Percentiles rank a stretch among this genome's conserved stretches.
These are phyloP conservation scores for Piloderma croceum DNA, from an alignment of 768 basidiomycete genomes.

Conservation along the genomic window DNA sequence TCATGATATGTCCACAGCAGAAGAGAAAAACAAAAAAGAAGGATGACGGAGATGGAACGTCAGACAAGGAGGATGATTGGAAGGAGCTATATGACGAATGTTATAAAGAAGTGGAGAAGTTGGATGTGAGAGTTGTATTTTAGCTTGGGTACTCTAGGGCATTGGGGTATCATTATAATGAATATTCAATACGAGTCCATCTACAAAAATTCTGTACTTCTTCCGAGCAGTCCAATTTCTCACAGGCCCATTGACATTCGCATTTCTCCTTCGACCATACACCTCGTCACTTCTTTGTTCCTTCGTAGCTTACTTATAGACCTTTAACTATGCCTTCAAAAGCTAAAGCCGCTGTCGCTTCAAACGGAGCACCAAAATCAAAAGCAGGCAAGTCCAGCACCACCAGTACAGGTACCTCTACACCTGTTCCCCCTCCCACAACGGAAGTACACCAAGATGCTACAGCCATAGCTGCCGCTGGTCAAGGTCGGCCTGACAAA, in stretches of 20 bases:
- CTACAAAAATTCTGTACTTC: no score
- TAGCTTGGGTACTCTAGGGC: conserved; percentile 26
- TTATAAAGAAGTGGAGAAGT: conserved; percentile 74
- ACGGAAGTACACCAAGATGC: conserved; percentile 39
- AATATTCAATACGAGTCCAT: no score
- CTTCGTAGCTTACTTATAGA: conserved; percentile 17
- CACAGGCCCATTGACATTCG: no score
- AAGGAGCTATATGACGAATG: conserved; percentile 83
- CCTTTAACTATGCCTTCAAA: conserved; percentile 39
- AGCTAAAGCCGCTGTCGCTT: conserved; percentile 43
- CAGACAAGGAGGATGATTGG: conserved; percentile 78
- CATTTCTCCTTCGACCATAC: no score
- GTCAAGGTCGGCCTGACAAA: conserved; percentile 76
- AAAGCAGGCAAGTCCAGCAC: conserved; percentile 37
- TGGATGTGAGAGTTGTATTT: conserved; percentile 67
- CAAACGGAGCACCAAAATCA: conserved; percentile 30
- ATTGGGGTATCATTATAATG: no score
- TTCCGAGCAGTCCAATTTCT: no score
- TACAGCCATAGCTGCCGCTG: conserved; percentile 31
- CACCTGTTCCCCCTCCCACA: conserved; percentile 35
- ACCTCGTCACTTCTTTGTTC: conserved; percentile 9
- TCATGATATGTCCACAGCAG: conserved; percentile 84
- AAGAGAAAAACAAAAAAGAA: conserved; percentile 67
- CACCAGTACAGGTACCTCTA: conserved; percentile 43
- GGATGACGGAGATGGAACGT: conserved; percentile 47